phyloP scores from a whole-genome alignment of 768 basidiomycete species.

The Cystobasidium onofrii region DNA sequence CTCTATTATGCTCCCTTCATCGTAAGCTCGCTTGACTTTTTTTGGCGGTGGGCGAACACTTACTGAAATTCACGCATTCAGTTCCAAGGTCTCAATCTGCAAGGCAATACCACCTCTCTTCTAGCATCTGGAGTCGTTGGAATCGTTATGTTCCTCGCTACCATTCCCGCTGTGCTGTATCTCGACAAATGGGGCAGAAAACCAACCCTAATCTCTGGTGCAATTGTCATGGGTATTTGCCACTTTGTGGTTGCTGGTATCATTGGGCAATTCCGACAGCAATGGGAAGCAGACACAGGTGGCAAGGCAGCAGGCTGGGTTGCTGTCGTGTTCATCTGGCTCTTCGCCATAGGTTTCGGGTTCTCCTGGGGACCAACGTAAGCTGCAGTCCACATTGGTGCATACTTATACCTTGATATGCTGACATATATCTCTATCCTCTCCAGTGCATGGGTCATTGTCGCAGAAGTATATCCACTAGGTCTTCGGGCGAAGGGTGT shows the following conservation, averaged over 20 bases:
- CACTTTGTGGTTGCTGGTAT: slow-evolving; percentile 64
- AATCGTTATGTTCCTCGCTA: slow-evolving; percentile 67
- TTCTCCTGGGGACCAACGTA: slow-evolving; percentile 63
- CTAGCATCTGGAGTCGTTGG: slow-evolving; percentile 67
- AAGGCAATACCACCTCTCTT: slow-evolving; percentile 56
- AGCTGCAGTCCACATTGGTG: neutral
- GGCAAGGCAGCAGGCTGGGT: slow-evolving; percentile 59
- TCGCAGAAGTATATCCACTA: slow-evolving; percentile 1
- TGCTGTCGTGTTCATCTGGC: slow-evolving; percentile 63
- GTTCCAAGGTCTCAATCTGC: slow-evolving; percentile 31
- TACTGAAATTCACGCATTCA: neutral
- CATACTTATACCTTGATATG: neutral
- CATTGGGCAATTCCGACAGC: slow-evolving; percentile 54
- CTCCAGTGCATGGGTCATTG: slow-evolving; percentile 1
- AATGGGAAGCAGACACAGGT: slow-evolving; percentile 53
- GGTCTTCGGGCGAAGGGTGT: slow-evolving; percentile 8
- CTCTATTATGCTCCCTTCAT: slow-evolving; percentile 14
- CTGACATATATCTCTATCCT: neutral
- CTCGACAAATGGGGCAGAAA: slow-evolving; percentile 68
- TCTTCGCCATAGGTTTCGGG: slow-evolving; percentile 66
- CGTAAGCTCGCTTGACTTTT: neutral
- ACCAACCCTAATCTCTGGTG: slow-evolving; percentile 65
- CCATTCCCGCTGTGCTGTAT: slow-evolving; percentile 73
- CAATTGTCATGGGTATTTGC: slow-evolving; percentile 64
- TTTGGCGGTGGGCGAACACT: neutral